Base-by-base conservation (phyloP, 306 rosid genomes). In the Crotalaria pallida region DNA sequence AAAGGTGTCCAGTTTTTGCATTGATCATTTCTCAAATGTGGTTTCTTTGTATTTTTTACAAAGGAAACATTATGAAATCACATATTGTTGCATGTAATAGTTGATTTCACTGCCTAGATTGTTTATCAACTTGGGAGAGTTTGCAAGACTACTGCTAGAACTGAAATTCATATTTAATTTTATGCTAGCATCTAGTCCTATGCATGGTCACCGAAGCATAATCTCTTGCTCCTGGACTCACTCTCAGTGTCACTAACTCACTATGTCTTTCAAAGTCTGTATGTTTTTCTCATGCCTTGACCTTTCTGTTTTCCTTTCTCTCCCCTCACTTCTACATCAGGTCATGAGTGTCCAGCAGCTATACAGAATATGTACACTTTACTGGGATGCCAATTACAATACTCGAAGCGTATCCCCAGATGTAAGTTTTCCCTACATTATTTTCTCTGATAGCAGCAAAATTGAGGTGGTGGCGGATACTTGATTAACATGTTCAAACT, bases 311-410 rank as follows among this genome's bases (percentile, higher is more conserved):
- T 65, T 63, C 38, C 11, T 51, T 5, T 27, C n/a, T 34, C 17
- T 3, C 7, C 4, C 15, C 23, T 24, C 58, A 26, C 31, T 58
- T 15, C 44, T 77, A 73, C 75, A 66, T 51, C 88, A 95, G 99
- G 85, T 95, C 88, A 81, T 95, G 79, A 91, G 99, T 56, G 99
- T 95, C 69, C 99, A 95, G 87, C 99, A 95, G 78, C 90, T 95
- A 57, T 95, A 95, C 73, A 86, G 99, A 89, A 88, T 95, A 80
- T 95, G 99, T 63, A 91, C 97, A 10, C 94, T 95, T 33, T 95
- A 95, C 80, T 91, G 96, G 95, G 99, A 95, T 45, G 99, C 95
- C 65, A 91, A 89, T 77, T 95, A 95, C 43, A 95, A 95, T 68
- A 95, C 99, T 24, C 89, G 99, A 83, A 95, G 97, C 9, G 99